Percentiles rank a stretch among this genome's conserved stretches.
Conservation (phyloP, 1,284 basidiomycete genomes). For the Dichomitus squalens region DNA sequence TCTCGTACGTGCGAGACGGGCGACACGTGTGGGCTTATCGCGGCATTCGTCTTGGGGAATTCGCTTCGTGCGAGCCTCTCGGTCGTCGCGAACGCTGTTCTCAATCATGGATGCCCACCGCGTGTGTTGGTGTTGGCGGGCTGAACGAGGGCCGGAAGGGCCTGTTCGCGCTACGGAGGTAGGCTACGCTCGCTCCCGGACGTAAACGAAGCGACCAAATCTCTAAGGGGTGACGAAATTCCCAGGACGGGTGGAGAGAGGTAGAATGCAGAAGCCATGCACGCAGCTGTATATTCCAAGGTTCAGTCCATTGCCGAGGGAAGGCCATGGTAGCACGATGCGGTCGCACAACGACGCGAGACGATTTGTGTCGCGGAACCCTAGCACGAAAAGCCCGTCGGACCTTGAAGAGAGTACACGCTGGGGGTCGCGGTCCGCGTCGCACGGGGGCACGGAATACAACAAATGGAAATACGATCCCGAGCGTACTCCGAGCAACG, state of each 20-base stretch:
- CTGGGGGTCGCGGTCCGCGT: neutral
- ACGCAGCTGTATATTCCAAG: neutral
- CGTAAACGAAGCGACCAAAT: slow-evolving; percentile 10
- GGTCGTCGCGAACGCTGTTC: slow-evolving; percentile 1
- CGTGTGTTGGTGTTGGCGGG: slow-evolving; percentile 6
- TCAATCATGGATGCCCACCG: neutral
- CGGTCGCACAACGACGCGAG: neutral
- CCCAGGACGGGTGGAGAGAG: neutral
- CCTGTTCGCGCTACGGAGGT: neutral
- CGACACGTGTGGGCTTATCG: slow-evolving; percentile 24
- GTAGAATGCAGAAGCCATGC: neutral
- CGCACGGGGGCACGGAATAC: neutral
- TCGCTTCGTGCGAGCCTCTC: neutral
- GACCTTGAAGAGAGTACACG: neutral
- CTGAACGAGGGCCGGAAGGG: slow-evolving; percentile 4
- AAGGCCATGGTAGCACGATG: neutral
- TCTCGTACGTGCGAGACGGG: slow-evolving; percentile 7
- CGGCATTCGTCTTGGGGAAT: slow-evolving; percentile 8
- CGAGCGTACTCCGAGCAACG: slow-evolving; percentile 19
- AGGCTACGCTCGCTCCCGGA: neutral
- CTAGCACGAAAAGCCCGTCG: neutral
- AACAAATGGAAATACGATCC: neutral
- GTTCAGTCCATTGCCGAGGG: neutral
- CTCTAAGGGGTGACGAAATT: neutral
- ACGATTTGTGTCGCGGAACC: neutral